Evolutionary conservation across 169 alveolate genomes (phyloP).

Genomic region (Cryptosporidium canis): DNA sequence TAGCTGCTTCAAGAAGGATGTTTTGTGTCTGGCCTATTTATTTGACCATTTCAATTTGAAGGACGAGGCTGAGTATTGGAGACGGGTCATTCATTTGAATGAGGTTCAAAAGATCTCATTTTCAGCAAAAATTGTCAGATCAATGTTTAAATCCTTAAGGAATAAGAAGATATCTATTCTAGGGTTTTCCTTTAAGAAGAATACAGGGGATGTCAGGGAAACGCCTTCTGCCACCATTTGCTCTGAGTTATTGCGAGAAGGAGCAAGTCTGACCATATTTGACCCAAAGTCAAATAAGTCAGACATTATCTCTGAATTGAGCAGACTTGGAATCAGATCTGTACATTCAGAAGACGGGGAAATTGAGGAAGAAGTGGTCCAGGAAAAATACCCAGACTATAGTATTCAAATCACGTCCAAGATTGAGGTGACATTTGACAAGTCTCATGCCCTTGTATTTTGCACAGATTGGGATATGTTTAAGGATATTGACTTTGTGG

Average conservation of each 20-base stretch:
- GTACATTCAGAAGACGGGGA: conserved; percentile 21
- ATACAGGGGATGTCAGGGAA: conserved; percentile 91
- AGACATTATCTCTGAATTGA: conserved; percentile 76
- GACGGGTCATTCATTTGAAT: conserved; percentile 81
- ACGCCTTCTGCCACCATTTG: conserved; percentile 83
- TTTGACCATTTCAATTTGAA: conserved; percentile 81
- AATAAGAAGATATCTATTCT: conserved; percentile 83
- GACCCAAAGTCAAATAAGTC: conserved; percentile 83
- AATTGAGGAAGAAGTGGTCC: not conserved
- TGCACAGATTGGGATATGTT: conserved; percentile 92
- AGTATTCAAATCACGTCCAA: conserved; percentile 22
- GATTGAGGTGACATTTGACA: conserved; percentile 77
- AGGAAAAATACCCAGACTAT: not conserved
- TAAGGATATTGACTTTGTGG: conserved; percentile 73
- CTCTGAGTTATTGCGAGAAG: conserved; percentile 79
- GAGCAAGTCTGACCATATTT: conserved; percentile 81
- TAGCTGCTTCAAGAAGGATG: conserved; percentile 90
- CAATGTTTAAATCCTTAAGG: conserved; percentile 80
- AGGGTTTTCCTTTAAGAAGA: conserved; percentile 91
- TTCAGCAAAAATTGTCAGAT: conserved; percentile 56
- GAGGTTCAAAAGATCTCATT: conserved; percentile 81
- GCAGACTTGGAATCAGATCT: conserved; percentile 50
- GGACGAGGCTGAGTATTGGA: conserved; percentile 87
- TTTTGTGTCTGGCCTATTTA: conserved; percentile 82
- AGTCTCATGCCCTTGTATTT: conserved; percentile 84